Conservation (phyloP, 2,329 filamentous ascomycete genomes). For the Fusarium oxysporum region DNA sequence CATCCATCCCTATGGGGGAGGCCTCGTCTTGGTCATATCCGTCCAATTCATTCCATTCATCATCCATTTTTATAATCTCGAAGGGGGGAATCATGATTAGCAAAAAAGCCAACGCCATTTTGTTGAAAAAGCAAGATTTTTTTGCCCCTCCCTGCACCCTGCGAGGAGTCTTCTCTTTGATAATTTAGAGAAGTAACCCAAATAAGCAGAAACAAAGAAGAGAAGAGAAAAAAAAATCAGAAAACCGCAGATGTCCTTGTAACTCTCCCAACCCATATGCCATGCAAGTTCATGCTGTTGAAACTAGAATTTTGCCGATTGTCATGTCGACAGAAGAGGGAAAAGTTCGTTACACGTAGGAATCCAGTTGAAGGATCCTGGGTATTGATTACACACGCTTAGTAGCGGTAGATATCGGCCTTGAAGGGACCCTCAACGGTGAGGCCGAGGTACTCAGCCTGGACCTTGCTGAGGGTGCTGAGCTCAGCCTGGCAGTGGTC, state of each 20-base stretch:
- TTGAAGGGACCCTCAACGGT: conserved; percentile 92
- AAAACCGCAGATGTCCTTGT: conserved; percentile 44
- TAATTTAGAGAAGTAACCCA: conserved; percentile 32
- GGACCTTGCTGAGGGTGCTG: conserved; percentile 82
- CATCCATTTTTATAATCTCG: conserved; percentile 46
- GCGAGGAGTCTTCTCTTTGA: conserved; percentile 37
- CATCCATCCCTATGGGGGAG: conserved; percentile 37
- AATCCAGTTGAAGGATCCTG: conserved; percentile 56
- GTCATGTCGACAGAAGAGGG: conserved; percentile 47
- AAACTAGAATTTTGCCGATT: conserved; percentile 56
- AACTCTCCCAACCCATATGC: conserved; percentile 51
- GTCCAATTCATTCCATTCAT: conserved; percentile 41
- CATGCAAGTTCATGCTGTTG: conserved; percentile 59
- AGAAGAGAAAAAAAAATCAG: conserved; percentile 38
- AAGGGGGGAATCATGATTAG: conserved; percentile 52
- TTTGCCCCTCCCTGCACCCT: conserved; percentile 50
- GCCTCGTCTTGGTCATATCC: conserved; percentile 30
- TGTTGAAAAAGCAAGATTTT: conserved; percentile 56
- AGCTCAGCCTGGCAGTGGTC: conserved; percentile 95
- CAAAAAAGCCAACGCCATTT: conserved; percentile 55
- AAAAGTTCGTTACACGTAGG: conserved; percentile 52
- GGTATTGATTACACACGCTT: conserved; percentile 53
- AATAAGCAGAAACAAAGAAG: conserved; percentile 43
- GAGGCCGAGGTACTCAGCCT: conserved; percentile 95
- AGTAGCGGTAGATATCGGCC: conserved; percentile 73